Evolutionary conservation across 1,284 basidiomycete species (phyloP), one percentile per base, ranked within the genome.

Genomic region (Fomitiporia mediterranea): DNA sequence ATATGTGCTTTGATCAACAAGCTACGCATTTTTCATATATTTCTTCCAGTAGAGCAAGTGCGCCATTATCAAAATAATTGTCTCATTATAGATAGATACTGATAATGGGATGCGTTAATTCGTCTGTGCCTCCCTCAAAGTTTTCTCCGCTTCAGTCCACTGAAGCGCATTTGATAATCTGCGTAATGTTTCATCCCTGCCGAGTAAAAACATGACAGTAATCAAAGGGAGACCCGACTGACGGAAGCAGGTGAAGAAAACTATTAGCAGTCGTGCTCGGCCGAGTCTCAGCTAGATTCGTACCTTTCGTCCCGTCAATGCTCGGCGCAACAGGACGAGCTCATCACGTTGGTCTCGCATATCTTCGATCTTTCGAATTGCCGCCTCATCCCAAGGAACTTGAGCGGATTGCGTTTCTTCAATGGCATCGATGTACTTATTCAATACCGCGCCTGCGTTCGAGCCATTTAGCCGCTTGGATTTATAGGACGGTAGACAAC

Each of bases 251-350:
- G n/a, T 15, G 34, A 19, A 8, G 23, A 42, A 23, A 25, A 7
- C 19, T 7, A 15, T 46, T n/a, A 13, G 30, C 4, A 11, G 19
- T 30, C 27, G n/a, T 15, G 17, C 13, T 25, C 3, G 30, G 4
- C 21, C 42, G 21, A n/a, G 6, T 17, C 17, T 8, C 27, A 19
- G 4, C 35, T 44, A 17, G 11, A 8, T 27, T 15, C 38, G 6
- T 34, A 54, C 56, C 37, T 58, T 58, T 51, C 54, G 42, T 17
- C 46, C 51, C 7, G 56, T 58, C 38, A 58, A 43, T 2, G 56
- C 56, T 7, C 47, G 35, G 7, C 56, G 50, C 32, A 58, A 21
- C 19, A 53, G 19, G 23, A 58, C 51, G 11, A 58, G 38, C 51
- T 58, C 56, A 23, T 58, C 56, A 7, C 38, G 35, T 11, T 39